Percentiles rank a stretch among this genome's conserved stretches.
These are phyloP conservation scores for Dictyophora rubrovolvata DNA, from an alignment of 768 basidiomycete genomes.

Conservation along the genomic window DNA sequence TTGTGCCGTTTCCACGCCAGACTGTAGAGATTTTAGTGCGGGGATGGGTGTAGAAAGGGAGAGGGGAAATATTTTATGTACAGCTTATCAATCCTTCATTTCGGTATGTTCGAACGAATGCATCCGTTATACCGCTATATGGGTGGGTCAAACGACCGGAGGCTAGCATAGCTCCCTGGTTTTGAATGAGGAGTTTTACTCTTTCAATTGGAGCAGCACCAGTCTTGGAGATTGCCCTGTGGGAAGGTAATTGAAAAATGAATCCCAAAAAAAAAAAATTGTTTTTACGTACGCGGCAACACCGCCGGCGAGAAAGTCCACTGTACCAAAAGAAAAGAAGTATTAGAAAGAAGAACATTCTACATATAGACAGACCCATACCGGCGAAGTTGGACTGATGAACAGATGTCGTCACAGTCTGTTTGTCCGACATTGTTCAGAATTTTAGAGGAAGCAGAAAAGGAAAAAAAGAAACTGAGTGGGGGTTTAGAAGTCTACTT, in stretches of 20 bases:
- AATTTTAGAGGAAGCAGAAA: background rate
- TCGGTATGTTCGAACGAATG: constrained; percentile 23
- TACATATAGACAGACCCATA: background rate
- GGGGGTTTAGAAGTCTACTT: background rate
- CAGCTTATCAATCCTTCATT: constrained; percentile 30
- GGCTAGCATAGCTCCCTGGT: constrained; percentile 27
- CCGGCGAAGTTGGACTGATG: background rate
- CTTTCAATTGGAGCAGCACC: constrained; percentile 31
- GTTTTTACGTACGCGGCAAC: constrained; percentile 12
- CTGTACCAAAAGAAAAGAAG: constrained; percentile 13
- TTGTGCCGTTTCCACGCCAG: constrained; percentile 37
- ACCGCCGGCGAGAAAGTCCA: constrained; percentile 29
- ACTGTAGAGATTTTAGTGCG: constrained; percentile 16
- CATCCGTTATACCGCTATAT: constrained; percentile 27
- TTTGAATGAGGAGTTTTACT: constrained; percentile 31
- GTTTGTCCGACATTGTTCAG: background rate
- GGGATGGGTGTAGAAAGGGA: background rate
- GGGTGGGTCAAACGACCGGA: constrained; percentile 28
- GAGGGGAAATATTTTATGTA: constrained; percentile 13
- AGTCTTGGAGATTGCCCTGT: constrained; percentile 29
- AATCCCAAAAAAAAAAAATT: background rate
- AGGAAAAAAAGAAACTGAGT: background rate
- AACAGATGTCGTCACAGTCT: background rate
- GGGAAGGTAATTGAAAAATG: constrained; percentile 7
- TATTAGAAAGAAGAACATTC: background rate